These are phyloP conservation scores for Rhynchospora breviuscula DNA, from an alignment of 176 grass and related monocot species.

Conservation along the genomic window DNA sequence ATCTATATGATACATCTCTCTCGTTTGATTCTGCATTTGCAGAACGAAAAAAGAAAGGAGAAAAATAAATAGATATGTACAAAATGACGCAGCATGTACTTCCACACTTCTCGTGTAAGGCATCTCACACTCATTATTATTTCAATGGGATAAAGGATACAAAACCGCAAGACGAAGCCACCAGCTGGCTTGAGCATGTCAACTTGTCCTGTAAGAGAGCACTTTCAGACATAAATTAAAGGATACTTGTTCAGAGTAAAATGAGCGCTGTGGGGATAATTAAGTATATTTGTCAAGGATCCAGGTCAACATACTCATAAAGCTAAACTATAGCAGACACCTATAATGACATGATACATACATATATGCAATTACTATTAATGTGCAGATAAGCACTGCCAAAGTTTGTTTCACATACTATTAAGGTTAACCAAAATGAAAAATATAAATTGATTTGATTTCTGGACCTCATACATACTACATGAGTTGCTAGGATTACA, in stretches of 20 bases:
- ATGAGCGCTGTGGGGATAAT: neutral
- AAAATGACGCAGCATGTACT: conserved; percentile 34
- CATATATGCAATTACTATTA: neutral
- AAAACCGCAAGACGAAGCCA: conserved; percentile 17
- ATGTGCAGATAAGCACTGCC: neutral
- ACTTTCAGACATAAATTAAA: neutral
- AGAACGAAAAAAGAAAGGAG: conserved; percentile 36
- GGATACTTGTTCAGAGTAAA: neutral
- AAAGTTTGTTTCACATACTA: neutral
- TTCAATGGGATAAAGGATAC: conserved; percentile 12
- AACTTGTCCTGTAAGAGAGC: conserved; percentile 14
- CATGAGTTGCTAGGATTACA: neutral
- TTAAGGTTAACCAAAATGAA: neutral
- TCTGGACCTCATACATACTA: neutral
- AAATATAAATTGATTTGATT: neutral
- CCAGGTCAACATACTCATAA: neutral
- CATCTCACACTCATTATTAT: conserved; percentile 24
- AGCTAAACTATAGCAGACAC: neutral
- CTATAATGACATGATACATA: neutral
- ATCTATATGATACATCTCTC: conserved; percentile 44
- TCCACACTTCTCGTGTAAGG: conserved; percentile 26
- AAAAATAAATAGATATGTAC: conserved; percentile 55
- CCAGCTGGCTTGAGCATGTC: conserved; percentile 11
- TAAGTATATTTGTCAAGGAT: neutral
- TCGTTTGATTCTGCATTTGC: conserved; percentile 56